These are phyloP conservation scores for Tricholomella constricta DNA, from an alignment of 768 basidiomycete species.

Conservation along the genomic window DNA sequence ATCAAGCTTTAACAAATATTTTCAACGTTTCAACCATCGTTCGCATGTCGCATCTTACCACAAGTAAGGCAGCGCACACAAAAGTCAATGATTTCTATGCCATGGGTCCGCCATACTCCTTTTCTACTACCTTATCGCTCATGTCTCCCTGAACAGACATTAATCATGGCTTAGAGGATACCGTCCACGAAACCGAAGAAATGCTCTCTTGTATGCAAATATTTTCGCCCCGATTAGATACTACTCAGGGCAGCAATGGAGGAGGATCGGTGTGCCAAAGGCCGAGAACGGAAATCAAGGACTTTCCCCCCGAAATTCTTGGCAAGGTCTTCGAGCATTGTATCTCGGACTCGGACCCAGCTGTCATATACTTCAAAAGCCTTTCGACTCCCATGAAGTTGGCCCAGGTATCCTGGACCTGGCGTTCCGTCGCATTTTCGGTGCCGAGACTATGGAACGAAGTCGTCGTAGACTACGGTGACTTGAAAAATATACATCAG, in stretches of 20 bases:
- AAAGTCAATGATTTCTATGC: too few relatives aligned
- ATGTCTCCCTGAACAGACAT: neutral
- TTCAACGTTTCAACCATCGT: too few relatives aligned
- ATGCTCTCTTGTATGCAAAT: neutral
- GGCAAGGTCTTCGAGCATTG: slow-evolving; percentile 11
- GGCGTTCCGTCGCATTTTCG: slow-evolving; percentile 8
- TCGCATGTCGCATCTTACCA: too few relatives aligned
- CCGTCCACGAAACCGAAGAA: neutral
- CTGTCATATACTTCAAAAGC: neutral
- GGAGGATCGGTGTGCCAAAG: neutral
- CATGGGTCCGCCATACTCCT: neutral
- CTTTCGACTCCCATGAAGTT: neutral
- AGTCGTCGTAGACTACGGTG: slow-evolving; percentile 9
- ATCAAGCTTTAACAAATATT: too few relatives aligned
- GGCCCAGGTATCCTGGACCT: slow-evolving; percentile 8
- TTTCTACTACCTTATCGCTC: neutral
- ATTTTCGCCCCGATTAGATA: neutral
- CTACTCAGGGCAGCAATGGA: too few relatives aligned
- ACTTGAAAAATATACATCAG: slow-evolving; percentile 2
- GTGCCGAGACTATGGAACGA: slow-evolving; percentile 12
- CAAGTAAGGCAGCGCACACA: too few relatives aligned
- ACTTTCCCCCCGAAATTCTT: slow-evolving; percentile 11
- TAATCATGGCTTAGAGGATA: neutral
- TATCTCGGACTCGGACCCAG: neutral
- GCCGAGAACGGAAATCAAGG: neutral